A percentile compares a stretch with the other conserved stretches of the same genome.
These are phyloP conservation scores for Oryza nivara DNA, from an alignment of 176 grass and related monocot species.

Conservation along the genomic window DNA sequence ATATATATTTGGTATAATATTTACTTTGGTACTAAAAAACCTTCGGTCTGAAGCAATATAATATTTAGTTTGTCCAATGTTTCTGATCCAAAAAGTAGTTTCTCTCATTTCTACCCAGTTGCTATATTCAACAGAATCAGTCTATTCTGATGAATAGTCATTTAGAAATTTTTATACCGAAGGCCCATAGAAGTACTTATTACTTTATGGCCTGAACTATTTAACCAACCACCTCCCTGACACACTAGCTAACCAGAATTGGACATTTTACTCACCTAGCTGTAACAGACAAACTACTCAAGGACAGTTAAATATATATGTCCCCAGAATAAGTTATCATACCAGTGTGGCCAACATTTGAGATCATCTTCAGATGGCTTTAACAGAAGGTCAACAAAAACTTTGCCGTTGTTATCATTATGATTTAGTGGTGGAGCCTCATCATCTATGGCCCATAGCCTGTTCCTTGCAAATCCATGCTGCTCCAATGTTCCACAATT, in stretches of 20 bases:
- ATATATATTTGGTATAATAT: neutral
- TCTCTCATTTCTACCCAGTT: neutral
- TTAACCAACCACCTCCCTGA: neutral
- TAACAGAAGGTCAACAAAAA: slow-evolving; percentile 72
- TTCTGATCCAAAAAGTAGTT: neutral
- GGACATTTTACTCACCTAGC: slow-evolving; percentile 3
- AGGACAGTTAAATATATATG: neutral
- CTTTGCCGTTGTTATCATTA: slow-evolving; percentile 42
- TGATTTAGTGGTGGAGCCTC: slow-evolving; percentile 48
- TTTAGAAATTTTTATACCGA: neutral
- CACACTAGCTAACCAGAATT: neutral
- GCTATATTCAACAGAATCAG: neutral
- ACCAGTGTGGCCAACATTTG: slow-evolving; percentile 92
- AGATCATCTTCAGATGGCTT: slow-evolving; percentile 91
- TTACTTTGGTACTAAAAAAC: too few relatives aligned
- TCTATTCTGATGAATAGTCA: slow-evolving; percentile 1
- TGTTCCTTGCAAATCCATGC: slow-evolving; percentile 97
- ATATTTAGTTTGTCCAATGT: neutral
- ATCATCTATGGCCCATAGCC: slow-evolving; percentile 70
- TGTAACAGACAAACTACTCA: neutral
- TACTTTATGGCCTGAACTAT: neutral
- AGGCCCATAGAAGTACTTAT: neutral
- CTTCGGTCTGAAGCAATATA: slow-evolving; percentile 9
- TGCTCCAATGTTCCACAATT: slow-evolving; percentile 73
- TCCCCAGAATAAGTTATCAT: slow-evolving; percentile 40